Conservation (phyloP, 768 basidiomycete genomes). For the Baorangia bicolor region DNA sequence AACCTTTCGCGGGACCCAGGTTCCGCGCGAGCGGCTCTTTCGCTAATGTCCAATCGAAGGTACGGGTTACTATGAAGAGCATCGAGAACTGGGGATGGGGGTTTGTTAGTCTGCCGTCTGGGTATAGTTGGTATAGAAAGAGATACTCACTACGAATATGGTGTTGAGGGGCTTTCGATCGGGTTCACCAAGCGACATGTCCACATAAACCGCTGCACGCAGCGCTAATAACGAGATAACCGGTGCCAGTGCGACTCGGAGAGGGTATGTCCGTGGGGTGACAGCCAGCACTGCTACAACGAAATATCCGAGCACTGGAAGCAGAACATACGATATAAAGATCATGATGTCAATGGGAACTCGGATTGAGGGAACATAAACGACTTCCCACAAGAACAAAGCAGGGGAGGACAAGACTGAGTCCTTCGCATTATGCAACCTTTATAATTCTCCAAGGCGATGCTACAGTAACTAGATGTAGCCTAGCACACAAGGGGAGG, state of each 20-base stretch:
- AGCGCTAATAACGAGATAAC: conserved; percentile 43
- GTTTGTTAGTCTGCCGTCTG: neutral
- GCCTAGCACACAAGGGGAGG: too few relatives aligned
- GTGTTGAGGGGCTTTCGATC: neutral
- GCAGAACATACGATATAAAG: conserved; percentile 39
- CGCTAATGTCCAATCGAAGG: conserved; percentile 15
- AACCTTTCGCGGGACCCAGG: neutral
- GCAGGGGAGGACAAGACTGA: neutral
- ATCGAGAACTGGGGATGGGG: conserved; percentile 11
- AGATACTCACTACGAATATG: conserved; percentile 8
- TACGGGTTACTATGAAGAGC: conserved; percentile 10
- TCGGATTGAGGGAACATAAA: neutral
- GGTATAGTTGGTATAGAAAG: too few relatives aligned
- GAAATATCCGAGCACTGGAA: conserved; percentile 46
- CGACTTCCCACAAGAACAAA: neutral
- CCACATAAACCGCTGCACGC: conserved; percentile 31
- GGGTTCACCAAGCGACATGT: neutral
- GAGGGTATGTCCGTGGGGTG: conserved; percentile 40
- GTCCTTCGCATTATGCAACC: too few relatives aligned
- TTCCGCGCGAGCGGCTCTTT: conserved; percentile 8
- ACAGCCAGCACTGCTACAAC: conserved; percentile 49
- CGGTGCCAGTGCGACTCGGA: conserved; percentile 48
- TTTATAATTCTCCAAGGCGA: neutral
- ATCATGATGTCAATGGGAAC: conserved; percentile 31
- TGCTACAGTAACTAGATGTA: too few relatives aligned